Conservation (phyloP, 106 monocot genomes). For the Apostasia ramifera region DNA sequence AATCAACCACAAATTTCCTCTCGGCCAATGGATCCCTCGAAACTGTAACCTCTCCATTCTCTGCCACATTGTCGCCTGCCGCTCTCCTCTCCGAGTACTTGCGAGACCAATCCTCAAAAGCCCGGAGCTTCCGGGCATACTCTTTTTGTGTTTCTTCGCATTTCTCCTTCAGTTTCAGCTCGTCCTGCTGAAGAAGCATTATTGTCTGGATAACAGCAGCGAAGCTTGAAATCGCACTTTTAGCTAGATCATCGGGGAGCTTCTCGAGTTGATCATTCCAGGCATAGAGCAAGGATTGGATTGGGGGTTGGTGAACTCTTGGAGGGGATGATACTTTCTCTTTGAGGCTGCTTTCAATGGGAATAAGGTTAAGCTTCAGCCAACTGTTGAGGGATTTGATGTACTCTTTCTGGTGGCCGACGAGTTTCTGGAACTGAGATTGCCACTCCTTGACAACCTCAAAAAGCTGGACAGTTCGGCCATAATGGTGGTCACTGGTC, state of each 20-base stretch:
- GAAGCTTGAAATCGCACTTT: conserved; percentile 54
- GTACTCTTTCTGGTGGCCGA: conserved; percentile 73
- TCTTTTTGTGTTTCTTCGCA: conserved; percentile 55
- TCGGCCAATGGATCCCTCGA: conserved; percentile 53
- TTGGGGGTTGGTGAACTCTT: conserved; percentile 23
- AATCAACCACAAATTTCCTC: conserved; percentile 53
- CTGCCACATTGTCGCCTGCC: conserved; percentile 16
- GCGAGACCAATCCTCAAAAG: conserved; percentile 66
- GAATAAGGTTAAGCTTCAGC: conserved; percentile 74
- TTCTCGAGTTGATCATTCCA: conserved; percentile 83
- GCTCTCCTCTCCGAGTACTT: conserved; percentile 31
- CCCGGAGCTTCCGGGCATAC: conserved; percentile 29
- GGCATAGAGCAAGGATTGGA: conserved; percentile 49
- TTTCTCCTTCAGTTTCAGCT: conserved; percentile 64
- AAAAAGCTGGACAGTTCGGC: conserved; percentile 48
- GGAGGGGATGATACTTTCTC: conserved; percentile 86
- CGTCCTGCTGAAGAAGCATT: conserved; percentile 55
- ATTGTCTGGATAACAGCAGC: conserved; percentile 59
- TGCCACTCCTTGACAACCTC: conserved; percentile 55
- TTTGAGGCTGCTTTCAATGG: conserved; percentile 82
- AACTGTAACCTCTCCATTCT: conserved; percentile 20
- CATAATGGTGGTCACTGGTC: conserved; percentile 52
- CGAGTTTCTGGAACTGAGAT: conserved; percentile 53
- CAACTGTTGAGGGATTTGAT: conserved; percentile 67
- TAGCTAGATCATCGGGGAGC: conserved; percentile 65